Base-by-base conservation (phyloP, 495 filamentous ascomycete species). In the Parathielavia appendiculata region DNA sequence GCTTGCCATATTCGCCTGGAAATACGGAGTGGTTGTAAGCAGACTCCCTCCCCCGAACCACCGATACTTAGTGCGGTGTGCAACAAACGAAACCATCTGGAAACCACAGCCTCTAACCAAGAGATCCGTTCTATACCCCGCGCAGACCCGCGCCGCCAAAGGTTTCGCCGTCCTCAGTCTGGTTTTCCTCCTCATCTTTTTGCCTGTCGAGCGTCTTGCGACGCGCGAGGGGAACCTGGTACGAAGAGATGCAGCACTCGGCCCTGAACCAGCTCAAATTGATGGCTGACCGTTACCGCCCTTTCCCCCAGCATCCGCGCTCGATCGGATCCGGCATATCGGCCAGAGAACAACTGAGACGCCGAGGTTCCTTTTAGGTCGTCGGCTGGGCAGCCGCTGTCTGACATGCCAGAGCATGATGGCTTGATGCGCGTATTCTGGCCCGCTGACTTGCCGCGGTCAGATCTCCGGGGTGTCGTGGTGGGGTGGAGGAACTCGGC, bases 391-490 rank as follows among this genome's bases (percentile, higher is more conserved):
- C 61, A 47, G 59, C 51, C 20, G 44, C 67, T 56, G 59, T 62
- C 67, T 75, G 77, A 78, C 86, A 83, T 86, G 92, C 90, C 87
- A 83, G 86, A 91, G 81, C 77, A 95, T 89, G 88, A 96, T 90
- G 89, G 89, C 64, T 77, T 97, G 79, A 87, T 97, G 83, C 88
- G 93, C 72, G 83, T 99, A 76, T 97, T 99, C 74, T 99, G 93
- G 93, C 93, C 93, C 60, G 86, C 87, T 59, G 91, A 97, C 76
- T 83, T 89, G 39, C 78, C 85, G 23, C 82, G 85, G 67, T 86
- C 81, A 22, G 84, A 84, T 52, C 75, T 79, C 20, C 81, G 87
- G 36, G 95, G 95, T 9, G 87, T 95, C 46, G 84, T 99, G 57
- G 88, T 99, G 19, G 93, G 93, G 60, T 99, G 91, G 90, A 81